A percentile compares a stretch with the other conserved stretches of the same genome.
phyloP scores from a whole-genome alignment of 345 rosid species.

The Chamaenerion angustifolium region DNA sequence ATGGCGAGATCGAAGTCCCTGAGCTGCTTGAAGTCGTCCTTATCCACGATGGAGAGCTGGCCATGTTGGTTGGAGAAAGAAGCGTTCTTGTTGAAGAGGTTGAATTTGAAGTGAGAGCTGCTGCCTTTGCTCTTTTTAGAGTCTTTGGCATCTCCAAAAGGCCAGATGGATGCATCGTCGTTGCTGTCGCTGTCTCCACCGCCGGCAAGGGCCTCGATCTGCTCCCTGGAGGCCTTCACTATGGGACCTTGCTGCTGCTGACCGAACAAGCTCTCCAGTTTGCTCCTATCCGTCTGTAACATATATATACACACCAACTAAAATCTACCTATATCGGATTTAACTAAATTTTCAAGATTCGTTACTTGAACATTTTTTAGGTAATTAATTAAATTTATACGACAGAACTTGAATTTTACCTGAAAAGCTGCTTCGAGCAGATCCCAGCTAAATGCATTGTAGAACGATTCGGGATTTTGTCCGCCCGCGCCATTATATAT shows the following conservation, averaged over 20 bases:
- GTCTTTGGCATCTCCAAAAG: constrained; percentile 13
- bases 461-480: constrained; percentile 22
- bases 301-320: no score
- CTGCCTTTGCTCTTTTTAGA: constrained; percentile 4
- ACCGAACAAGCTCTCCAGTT: constrained; percentile 20
- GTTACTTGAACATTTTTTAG: no score
- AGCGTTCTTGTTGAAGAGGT: constrained; percentile 16
- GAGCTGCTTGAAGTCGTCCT: constrained; percentile 15
- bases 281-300: constrained; percentile 21
- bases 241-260: constrained; percentile 22
- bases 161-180: constrained; percentile 23
- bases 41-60: constrained; percentile 15
- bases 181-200: constrained; percentile 7
- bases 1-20: constrained; percentile 14
- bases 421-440: constrained; percentile 38
- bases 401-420: constrained; percentile 7
- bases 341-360: no score
- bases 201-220: constrained; percentile 24
- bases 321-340: no score
- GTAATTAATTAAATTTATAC: not conserved
- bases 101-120: constrained; percentile 7
- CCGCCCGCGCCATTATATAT: constrained; percentile 22
- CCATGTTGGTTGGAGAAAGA: constrained; percentile 23
- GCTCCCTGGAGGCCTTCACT: constrained; percentile 22
- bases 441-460: constrained; percentile 27